Evolutionary conservation across 208 protist genomes (phyloP), one percentile per base, ranked within the genome.

Genomic region (Acanthamoeba castellanii): DNA sequence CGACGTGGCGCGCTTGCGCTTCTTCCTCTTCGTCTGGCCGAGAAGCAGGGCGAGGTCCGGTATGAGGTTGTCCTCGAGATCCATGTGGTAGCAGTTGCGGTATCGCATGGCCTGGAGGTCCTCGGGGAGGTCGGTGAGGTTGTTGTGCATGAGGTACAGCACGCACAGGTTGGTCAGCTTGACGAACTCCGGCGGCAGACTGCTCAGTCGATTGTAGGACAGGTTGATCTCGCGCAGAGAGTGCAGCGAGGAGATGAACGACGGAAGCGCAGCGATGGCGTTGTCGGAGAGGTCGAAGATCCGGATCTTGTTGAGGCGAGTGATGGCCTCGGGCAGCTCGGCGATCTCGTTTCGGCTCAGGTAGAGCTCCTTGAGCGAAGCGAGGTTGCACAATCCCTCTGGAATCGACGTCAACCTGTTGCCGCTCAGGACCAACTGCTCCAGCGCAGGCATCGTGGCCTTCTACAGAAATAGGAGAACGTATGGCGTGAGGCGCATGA

Each of bases 91-190:
- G 74, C 91, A 94, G 91, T 45, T 82, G 30, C 47, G 68, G 32
- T 52, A 85, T 5, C 52, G 11, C 66, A 94, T 81, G 25, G 30
- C 34, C 42, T 42, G 34, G 52, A 94, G 32, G 45, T 94, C 70
- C 20, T 34, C 27, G 27, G 91, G 91, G 22, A 94, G 64, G 6
- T 85, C 64, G 50, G 64, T 81, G 37, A 94, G 91, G 34, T 85
- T 70, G 70, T 94, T 94, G 91, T 94, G 91, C 52, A 70, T 87
- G 30, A 94, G 91, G 37, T 94, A 85, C 18, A 94, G 74, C 70
- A 94, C 91, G 52, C 34, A 32, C 27, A 94, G 50, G 74, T 94
- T 94, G 47, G 70, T 94, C 47, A 94, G 42, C 50, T 85, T 85
- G n/a, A 85, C 72, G 37, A 94, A 85, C 42, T 81, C 70, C 20